A percentile compares a stretch with the other conserved stretches of the same genome.
phyloP scores from a whole-genome alignment of 1,284 basidiomycete genomes.

The Ganoderma multipileum region DNA sequence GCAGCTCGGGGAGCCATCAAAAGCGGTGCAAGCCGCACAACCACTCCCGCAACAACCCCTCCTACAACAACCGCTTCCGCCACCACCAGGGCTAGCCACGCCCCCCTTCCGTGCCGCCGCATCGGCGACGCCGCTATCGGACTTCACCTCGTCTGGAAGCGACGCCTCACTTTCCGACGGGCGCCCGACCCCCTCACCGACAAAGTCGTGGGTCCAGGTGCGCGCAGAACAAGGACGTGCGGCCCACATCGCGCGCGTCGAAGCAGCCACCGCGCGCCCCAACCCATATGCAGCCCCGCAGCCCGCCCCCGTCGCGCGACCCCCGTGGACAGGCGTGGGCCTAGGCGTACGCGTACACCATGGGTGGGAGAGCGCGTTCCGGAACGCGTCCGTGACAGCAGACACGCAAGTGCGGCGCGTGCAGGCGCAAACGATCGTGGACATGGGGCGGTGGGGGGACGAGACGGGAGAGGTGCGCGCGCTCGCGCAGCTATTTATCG shows the following conservation, averaged over 20 bases:
- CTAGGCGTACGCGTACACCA: conserved; percentile 25
- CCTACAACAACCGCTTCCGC: not conserved
- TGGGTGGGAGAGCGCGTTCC: conserved; percentile 22
- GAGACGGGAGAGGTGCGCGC: conserved; percentile 23
- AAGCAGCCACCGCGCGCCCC: not conserved
- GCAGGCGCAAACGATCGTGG: conserved; percentile 30
- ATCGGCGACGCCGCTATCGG: conserved; percentile 1
- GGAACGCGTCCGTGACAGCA: conserved; percentile 18
- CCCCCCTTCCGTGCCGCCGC: not conserved
- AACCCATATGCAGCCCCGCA: conserved; percentile 8
- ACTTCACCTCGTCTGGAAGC: conserved; percentile 1
- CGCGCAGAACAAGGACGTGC: conserved; percentile 6
- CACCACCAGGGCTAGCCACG: not conserved
- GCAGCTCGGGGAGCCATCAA: not conserved
- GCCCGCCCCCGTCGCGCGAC: not conserved
- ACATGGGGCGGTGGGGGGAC: conserved; percentile 26
- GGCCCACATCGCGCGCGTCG: conserved; percentile 2
- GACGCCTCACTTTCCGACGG: not conserved
- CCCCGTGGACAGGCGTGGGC: conserved; percentile 10
- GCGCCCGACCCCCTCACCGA: not conserved
- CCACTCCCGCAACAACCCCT: not conserved
- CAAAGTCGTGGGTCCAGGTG: not conserved
- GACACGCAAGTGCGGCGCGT: conserved; percentile 18
- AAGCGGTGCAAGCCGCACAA: conserved; percentile 3
- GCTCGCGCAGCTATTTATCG: conserved; percentile 33